Conservation (phyloP, 305 asterid species). For the Striga hermonthica region DNA sequence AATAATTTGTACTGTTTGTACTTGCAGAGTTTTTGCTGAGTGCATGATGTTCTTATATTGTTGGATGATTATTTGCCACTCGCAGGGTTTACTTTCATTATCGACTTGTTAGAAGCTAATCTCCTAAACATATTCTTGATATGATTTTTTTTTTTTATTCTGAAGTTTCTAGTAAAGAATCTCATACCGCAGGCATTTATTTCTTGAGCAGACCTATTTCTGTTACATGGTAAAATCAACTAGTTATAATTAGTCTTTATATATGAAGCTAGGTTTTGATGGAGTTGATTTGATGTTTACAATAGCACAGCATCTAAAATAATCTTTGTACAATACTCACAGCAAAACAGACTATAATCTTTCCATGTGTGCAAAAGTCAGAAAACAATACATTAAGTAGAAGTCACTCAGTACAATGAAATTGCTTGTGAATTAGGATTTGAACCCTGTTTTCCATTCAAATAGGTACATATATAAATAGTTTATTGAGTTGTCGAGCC, state of each 20-base stretch:
- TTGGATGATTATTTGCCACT: background rate
- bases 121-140: too few relatives aligned
- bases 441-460: background rate
- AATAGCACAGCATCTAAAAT: background rate
- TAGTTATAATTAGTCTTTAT: background rate
- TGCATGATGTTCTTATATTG: background rate
- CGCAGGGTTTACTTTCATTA: too few relatives aligned
- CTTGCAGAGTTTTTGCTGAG: slow-evolving; percentile 5
- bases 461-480: slow-evolving; percentile 11
- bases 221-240: slow-evolving; percentile 7
- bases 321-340: background rate
- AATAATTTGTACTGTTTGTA: slow-evolving; percentile 9
- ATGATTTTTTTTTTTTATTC: background rate
- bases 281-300: background rate
- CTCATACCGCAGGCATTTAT: background rate
- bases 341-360: background rate
- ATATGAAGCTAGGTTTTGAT: background rate
- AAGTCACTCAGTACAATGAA: slow-evolving; percentile 20
- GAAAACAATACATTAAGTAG: slow-evolving; percentile 21
- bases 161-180: background rate
- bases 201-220: background rate
- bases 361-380: background rate
- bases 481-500: background rate
- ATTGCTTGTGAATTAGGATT: background rate
- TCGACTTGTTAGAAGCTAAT: too few relatives aligned